Percentiles rank a stretch among this genome's conserved stretches.
These are phyloP conservation scores for Hemileccinum rubropunctum DNA, from an alignment of 768 basidiomycete genomes.

Conservation along the genomic window DNA sequence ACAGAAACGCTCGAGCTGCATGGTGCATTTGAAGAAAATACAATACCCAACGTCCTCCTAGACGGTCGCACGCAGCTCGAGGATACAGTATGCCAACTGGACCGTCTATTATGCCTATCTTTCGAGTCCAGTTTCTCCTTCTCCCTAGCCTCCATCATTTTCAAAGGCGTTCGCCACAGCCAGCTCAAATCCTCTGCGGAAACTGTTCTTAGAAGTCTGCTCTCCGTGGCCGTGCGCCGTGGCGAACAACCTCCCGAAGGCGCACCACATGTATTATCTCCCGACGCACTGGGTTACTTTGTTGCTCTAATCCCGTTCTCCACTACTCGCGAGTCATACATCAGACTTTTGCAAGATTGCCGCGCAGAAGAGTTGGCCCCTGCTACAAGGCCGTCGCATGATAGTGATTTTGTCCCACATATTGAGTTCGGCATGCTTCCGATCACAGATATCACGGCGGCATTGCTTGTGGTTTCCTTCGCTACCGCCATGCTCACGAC, in stretches of 20 bases:
- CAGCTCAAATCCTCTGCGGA: constrained; percentile 61
- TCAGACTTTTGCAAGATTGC: constrained; percentile 61
- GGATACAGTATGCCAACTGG: constrained; percentile 68
- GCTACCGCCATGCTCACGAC: constrained; percentile 70
- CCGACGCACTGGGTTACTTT: constrained; percentile 74
- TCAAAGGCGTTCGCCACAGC: constrained; percentile 80
- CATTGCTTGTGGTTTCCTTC: constrained; percentile 74
- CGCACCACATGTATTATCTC: constrained; percentile 43
- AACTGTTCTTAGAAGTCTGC: constrained; percentile 57
- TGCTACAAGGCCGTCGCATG: constrained; percentile 35
- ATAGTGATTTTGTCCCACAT: constrained; percentile 47
- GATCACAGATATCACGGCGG: constrained; percentile 57
- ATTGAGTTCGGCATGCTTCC: constrained; percentile 60
- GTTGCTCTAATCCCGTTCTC: constrained; percentile 73
- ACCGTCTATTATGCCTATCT: constrained; percentile 67
- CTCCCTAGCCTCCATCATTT: constrained; percentile 75
- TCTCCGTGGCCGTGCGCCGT: constrained; percentile 56
- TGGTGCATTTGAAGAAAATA: constrained; percentile 51
- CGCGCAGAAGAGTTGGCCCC: constrained; percentile 48
- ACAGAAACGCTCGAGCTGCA: constrained; percentile 62
- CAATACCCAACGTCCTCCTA: constrained; percentile 57
- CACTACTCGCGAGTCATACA: constrained; percentile 53
- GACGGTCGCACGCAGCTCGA: constrained; percentile 64
- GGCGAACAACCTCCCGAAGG: constrained; percentile 37
- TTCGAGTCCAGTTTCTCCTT: constrained; percentile 82